Percentiles rank a stretch among this genome's conserved stretches.
These are phyloP conservation scores for Petrea volubilis DNA, from an alignment of 257 asterid genomes.

Conservation along the genomic window DNA sequence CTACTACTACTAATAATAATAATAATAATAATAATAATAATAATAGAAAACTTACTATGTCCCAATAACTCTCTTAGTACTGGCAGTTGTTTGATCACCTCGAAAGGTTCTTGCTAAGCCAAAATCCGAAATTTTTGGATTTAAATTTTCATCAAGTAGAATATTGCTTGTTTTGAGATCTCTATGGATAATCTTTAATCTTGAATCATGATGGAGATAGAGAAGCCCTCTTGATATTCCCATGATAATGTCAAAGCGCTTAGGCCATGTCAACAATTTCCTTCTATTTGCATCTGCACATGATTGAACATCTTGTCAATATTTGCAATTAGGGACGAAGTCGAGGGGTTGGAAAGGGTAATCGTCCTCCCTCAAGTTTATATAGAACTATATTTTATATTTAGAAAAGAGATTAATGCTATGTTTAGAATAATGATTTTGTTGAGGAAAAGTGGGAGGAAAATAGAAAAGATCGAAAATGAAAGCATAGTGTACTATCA, in stretches of 20 bases:
- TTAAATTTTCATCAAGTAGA: conserved; percentile 33
- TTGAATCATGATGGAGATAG: conserved; percentile 50
- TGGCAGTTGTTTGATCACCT: conserved; percentile 26
- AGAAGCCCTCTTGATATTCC: conserved; percentile 45
- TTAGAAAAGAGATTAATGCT: too few relatives aligned
- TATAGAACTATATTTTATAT: too few relatives aligned
- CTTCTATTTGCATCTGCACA: conserved; percentile 28
- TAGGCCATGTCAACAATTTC: conserved; percentile 33
- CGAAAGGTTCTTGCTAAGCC: conserved; percentile 44
- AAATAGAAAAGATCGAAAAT: too few relatives aligned
- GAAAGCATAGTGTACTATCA: too few relatives aligned
- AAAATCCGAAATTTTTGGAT: conserved; percentile 48
- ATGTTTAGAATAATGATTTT: too few relatives aligned
- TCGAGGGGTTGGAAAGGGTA: too few relatives aligned
- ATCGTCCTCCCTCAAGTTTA: too few relatives aligned
- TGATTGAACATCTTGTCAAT: background rate
- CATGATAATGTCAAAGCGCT: conserved; percentile 37
- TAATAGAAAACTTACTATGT: conserved; percentile 40
- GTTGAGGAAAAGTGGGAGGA: too few relatives aligned
- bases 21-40: too few relatives aligned
- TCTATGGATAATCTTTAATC: too few relatives aligned
- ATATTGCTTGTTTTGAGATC: conserved; percentile 52
- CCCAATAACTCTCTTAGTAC: conserved; percentile 43
- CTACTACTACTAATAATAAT: too few relatives aligned
- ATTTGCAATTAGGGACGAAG: background rate